Conservation (phyloP, 2,329 filamentous ascomycete species). For the Epichloe coenophiala region DNA sequence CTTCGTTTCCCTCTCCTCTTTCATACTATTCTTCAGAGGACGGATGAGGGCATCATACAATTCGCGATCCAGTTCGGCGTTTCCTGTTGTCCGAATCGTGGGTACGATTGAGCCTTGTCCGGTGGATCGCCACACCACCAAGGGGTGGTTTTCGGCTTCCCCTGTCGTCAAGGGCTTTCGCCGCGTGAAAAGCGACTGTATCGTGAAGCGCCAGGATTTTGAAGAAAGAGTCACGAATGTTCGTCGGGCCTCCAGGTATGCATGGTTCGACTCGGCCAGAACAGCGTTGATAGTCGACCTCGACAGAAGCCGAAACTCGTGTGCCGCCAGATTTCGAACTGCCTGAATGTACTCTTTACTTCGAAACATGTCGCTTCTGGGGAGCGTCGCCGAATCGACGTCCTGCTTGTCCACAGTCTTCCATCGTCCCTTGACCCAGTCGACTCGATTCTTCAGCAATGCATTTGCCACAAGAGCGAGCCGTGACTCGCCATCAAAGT, state of each 20-base stretch:
- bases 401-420: constrained; percentile 28
- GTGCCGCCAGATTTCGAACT: constrained; percentile 52
- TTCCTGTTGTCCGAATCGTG: constrained; percentile 51
- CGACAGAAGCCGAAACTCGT: constrained; percentile 64
- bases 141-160: constrained; percentile 46
- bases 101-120: constrained; percentile 44
- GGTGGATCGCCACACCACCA: constrained; percentile 47
- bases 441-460: constrained; percentile 56
- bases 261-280: constrained; percentile 68
- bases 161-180: constrained; percentile 40
- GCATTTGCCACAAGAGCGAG: constrained; percentile 66
- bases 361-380: constrained; percentile 53
- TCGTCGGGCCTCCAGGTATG: constrained; percentile 57
- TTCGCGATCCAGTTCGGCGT: constrained; percentile 48
- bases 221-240: constrained; percentile 55
- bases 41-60: constrained; percentile 43
- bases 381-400: constrained; percentile 25
- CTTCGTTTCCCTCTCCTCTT: constrained; percentile 30
- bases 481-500: constrained; percentile 62
- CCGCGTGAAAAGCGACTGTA: constrained; percentile 57
- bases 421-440: constrained; percentile 59
- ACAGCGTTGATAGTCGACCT: constrained; percentile 65
- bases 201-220: constrained; percentile 65
- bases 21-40: constrained; percentile 34
- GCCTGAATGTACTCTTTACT: constrained; percentile 54